Percentiles rank a stretch among this genome's conserved stretches.
phyloP scores from a whole-genome alignment of 306 rosid species.

The Trichosanthes cucumerina region DNA sequence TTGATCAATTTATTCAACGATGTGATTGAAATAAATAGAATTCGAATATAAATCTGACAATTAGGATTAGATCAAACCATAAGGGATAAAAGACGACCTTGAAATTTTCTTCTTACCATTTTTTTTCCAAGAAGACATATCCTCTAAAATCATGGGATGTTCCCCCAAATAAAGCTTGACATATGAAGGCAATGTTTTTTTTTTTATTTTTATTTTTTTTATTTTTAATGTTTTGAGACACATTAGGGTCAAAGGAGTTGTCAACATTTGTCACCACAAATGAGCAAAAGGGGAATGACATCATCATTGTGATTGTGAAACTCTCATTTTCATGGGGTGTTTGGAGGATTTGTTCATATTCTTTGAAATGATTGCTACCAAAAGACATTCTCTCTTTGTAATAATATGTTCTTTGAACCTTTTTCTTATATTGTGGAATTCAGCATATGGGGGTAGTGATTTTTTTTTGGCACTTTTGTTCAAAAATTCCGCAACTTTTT shows the following conservation, averaged over 20 bases:
- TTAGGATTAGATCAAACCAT: neutral
- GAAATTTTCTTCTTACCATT: neutral
- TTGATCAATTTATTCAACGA: neutral
- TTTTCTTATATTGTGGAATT: neutral
- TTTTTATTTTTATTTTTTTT: neutral
- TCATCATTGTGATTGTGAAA: conserved; percentile 5
- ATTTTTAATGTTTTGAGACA: neutral
- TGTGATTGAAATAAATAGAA: neutral
- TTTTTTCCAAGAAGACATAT: neutral
- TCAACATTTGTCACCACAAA: conserved; percentile 1
- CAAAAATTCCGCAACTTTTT: neutral
- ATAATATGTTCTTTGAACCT: neutral
- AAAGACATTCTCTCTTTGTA: conserved; percentile 3
- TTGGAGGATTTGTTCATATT: conserved; percentile 5
- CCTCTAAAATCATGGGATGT: neutral
- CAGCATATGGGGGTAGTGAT: conserved; percentile 2
- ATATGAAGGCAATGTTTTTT: neutral
- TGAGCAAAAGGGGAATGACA: neutral
- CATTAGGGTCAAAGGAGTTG: conserved; percentile 3
- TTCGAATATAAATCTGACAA: neutral
- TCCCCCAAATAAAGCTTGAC: neutral
- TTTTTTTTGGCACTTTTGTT: neutral
- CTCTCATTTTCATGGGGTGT: neutral
- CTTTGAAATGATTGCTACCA: conserved; percentile 8
- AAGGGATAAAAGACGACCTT: neutral